Evolutionary conservation across 2,329 filamentous ascomycete species (phyloP), one percentile per base, ranked within the genome.

Genomic region (Colletotrichum chlorophyti): DNA sequence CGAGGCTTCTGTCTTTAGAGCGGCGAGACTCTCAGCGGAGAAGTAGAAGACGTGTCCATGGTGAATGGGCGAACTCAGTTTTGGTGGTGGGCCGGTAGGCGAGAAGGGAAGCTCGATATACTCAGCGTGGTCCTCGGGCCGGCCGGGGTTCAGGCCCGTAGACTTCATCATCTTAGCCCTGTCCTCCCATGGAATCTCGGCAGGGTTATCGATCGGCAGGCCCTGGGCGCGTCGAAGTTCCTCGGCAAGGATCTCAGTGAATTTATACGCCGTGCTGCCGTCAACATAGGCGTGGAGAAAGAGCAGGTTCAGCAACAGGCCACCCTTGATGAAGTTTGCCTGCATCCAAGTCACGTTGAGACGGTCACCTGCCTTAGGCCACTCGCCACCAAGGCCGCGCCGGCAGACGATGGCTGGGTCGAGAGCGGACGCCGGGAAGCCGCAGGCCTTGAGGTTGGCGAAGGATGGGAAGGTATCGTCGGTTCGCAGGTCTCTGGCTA

Each of bases 201-300:
- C 52, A 1, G 67, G 69, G 6, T 51, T 21, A 8, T 35, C 11
- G n/a, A 65, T 66, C 19, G 63, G 53, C 8, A 68, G 43, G 0
- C 67, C 67, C 54, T 74, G 71, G 7, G 68, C 58, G 4, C 65
- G 66, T 24, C 72, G 67, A 31, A 70, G 72, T 23, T 70, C 72
- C 49, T 75, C 71, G 5, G 72, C 72, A 68, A 71, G 72, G 6
- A 72, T 63, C 47, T 69, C 65, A 11, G 68, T 66, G 66, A 69
- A 71, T 26, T 62, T 65, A 48, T 65, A 69, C 42, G 69, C 72
- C 2, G 68, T 63, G 6, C 62, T 72, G 10, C 68, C 72, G 19
- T 75, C 73, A 6, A 68, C 72, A 32, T 68, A 66, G 54, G 74
- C 67, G 37, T 75, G 73, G 19, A 73, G 64, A 46, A 66, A 65